Percentiles rank a stretch among this genome's conserved stretches.
Conservation (phyloP, 2,329 filamentous ascomycete species). For the Fusarium continuum region DNA sequence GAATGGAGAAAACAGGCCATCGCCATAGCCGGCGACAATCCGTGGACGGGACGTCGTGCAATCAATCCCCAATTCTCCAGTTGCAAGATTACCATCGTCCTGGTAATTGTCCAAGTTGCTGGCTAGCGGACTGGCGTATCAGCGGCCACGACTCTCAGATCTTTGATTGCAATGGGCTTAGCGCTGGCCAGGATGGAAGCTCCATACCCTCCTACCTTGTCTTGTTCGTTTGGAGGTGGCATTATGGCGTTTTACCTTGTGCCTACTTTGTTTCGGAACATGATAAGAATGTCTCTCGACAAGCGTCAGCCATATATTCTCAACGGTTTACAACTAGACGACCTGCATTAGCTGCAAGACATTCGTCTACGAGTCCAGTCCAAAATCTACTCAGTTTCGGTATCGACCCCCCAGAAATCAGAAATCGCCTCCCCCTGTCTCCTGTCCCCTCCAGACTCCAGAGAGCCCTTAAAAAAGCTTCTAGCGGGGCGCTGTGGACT, state of each 20-base stretch:
- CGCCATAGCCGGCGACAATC: background rate
- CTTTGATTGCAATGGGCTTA: constrained; percentile 31
- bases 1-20: constrained; percentile 29
- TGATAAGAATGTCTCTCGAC: background rate
- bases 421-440: constrained; percentile 30
- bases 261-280: background rate
- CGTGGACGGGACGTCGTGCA: background rate
- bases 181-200: constrained; percentile 10
- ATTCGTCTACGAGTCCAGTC: background rate
- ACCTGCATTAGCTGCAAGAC: background rate
- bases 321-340: constrained; percentile 8
- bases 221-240: background rate
- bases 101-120: constrained; percentile 32
- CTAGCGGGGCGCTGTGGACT: constrained; percentile 28
- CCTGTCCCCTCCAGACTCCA: constrained; percentile 4
- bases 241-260: constrained; percentile 11
- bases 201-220: background rate
- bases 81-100: constrained; percentile 38
- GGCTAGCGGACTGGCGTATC: constrained; percentile 27
- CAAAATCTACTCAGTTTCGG: background rate
- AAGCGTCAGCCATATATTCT: constrained; percentile 7
- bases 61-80: constrained; percentile 31
- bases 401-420: constrained; percentile 1
- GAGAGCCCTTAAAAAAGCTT: constrained; percentile 33
- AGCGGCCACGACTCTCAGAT: constrained; percentile 23